Base-by-base conservation (phyloP, 805 yeast genomes). In the Candida ficus region DNA sequence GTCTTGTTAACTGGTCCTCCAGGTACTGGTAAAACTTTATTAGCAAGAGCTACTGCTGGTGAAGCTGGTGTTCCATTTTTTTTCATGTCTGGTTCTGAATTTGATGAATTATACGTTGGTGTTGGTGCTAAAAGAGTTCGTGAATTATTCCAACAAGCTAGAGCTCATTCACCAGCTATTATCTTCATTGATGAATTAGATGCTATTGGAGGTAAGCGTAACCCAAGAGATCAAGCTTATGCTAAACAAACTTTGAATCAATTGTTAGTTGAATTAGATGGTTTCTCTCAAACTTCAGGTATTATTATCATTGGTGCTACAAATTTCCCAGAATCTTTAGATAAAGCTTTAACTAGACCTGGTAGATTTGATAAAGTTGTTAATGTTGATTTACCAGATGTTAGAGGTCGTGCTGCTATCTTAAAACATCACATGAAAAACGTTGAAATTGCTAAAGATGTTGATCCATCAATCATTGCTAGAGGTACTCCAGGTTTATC, bases 61-160 rank as follows among this genome's bases (percentile, higher is more conserved):
- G 98, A 91, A 65, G 98, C 99, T 7, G 98, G 96, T 41, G 98
- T 93, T 19, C 99, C 98, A 32, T 93, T 93, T 60, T 91, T 90
- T 66, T 91, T 91, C 64, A 91, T 93, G 97, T 86, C 96, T 6
- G 99, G 99, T 35, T 87, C 96, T 1, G 99, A 93, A 62, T 93
- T 93, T 60, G 99, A 95, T 61, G 99, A 93, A 66, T 76, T 95
- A 52, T 93, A 91, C 57, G 99, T 93, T 17, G 99, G 99, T 61
- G 98, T 95, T 34, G 99, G 99, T 60, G 99, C 99, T 40, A 91
- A 90, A 63, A 78, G 99, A 58, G 95, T 93, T 41, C 82, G 99
- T 53, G 99, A 95, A 57, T 73, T 93, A 49, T 93, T 93, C 56
- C 68, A 80, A 6, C 95, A 93, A 52, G 99, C 99, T 5, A 75